A percentile compares a stretch with the other conserved stretches of the same genome.
These are phyloP conservation scores for Areca catechu DNA, from an alignment of 176 grass and related monocot genomes.

Conservation along the genomic window DNA sequence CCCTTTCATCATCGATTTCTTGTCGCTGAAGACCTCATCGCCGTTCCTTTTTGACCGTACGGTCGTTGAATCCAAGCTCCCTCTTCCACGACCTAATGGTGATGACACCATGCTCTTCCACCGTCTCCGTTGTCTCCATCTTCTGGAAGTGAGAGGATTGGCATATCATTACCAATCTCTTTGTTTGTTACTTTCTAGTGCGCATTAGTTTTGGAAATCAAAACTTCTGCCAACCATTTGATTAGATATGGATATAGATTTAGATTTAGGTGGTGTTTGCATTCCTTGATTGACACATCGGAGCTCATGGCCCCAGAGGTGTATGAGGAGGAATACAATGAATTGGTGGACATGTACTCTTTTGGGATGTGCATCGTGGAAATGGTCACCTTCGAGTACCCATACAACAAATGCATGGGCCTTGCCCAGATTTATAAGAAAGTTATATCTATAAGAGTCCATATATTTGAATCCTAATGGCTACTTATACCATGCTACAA, in stretches of 20 bases:
- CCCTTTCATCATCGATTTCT: no score
- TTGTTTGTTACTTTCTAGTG: no score
- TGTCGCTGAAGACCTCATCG: no score
- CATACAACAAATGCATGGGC: conserved; percentile 78
- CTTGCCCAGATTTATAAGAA: conserved; percentile 95
- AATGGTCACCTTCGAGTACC: conserved; percentile 96
- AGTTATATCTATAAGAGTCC: conserved; percentile 74
- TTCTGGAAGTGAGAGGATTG: no score
- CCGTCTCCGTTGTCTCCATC: no score
- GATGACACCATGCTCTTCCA: no score
- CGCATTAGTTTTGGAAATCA: no score
- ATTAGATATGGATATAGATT: conserved; percentile 15
- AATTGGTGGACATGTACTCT: conserved; percentile 92
- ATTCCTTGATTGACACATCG: conserved; percentile 47
- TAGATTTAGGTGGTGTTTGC: background rate
- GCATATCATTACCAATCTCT: no score
- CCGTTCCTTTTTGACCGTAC: no score
- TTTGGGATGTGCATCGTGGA: conserved; percentile 97
- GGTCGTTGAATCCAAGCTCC: no score
- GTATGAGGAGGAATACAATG: conserved; percentile 93
- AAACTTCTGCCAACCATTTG: no score
- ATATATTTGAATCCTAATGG: background rate
- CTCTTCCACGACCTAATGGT: no score
- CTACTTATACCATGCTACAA: background rate
- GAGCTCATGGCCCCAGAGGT: conserved; percentile 99